Conservation (phyloP, 176 grass and related monocot genomes). For the Hordeum marinum region DNA sequence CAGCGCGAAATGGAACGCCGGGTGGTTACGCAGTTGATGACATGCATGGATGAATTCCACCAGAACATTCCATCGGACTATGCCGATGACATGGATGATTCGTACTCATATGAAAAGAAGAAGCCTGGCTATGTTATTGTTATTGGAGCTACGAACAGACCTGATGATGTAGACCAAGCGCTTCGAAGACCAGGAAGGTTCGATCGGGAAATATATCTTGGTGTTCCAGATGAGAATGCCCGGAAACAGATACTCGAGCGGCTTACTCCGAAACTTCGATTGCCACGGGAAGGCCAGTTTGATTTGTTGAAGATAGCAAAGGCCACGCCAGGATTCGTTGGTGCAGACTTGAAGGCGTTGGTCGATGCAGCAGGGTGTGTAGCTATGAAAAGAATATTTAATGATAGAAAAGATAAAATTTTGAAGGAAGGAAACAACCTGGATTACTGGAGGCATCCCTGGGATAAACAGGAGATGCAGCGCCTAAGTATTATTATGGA, state of each 20-base stretch:
- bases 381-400: constrained; percentile 72
- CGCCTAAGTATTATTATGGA: constrained; percentile 64
- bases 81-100: neutral
- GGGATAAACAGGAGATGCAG: constrained; percentile 55
- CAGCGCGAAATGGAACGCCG: constrained; percentile 82
- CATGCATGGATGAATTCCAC: constrained; percentile 92
- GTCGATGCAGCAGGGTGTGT: constrained; percentile 80
- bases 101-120: constrained; percentile 42
- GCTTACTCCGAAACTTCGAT: constrained; percentile 51
- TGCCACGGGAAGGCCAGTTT: constrained; percentile 50
- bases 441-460: constrained; percentile 77
- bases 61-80: constrained; percentile 27
- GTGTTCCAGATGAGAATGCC: constrained; percentile 84
- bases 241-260: constrained; percentile 61
- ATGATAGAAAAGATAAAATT: constrained; percentile 41
- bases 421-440: constrained; percentile 22
- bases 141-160: constrained; percentile 89
- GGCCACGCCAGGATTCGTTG: constrained; percentile 81
- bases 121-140: constrained; percentile 78
- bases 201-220: constrained; percentile 77
- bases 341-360: constrained; percentile 75
- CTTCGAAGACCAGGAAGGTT: constrained; percentile 83
- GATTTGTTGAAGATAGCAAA: constrained; percentile 83
- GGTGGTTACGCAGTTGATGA: constrained; percentile 93
- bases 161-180: constrained; percentile 88